These are phyloP conservation scores for Arachis hypogaea DNA, from an alignment of 306 rosid genomes.

Conservation along the genomic window DNA sequence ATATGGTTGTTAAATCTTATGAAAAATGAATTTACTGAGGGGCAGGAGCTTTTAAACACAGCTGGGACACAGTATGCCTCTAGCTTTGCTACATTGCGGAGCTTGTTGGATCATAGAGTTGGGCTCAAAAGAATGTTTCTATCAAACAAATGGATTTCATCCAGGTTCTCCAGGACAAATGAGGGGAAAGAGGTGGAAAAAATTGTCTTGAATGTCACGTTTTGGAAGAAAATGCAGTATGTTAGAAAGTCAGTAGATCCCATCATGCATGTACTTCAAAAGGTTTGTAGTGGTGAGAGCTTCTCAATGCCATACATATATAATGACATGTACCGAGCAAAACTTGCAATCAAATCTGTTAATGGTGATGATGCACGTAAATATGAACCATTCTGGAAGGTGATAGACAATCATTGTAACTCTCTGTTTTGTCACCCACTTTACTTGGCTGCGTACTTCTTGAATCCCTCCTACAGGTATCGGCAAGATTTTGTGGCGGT, in stretches of 20 bases:
- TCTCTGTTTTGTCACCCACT: conserved; percentile 82
- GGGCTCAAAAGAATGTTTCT: conserved; percentile 74
- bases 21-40: conserved; percentile 80
- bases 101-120: conserved; percentile 76
- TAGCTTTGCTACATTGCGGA: conserved; percentile 78
- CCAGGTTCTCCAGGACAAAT: conserved; percentile 61
- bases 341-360: conserved; percentile 71
- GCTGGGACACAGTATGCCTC: conserved; percentile 69
- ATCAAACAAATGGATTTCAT: conserved; percentile 85
- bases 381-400: conserved; percentile 88
- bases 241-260: conserved; percentile 81
- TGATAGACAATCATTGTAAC: conserved; percentile 78
- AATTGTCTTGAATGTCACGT: conserved; percentile 62
- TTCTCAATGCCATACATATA: conserved; percentile 82
- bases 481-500: conserved; percentile 83
- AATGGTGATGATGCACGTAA: conserved; percentile 74
- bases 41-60: conserved; percentile 78
- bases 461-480: conserved; percentile 87
- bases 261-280: conserved; percentile 77
- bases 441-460: conserved; percentile 88
- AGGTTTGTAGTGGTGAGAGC: conserved; percentile 63
- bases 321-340: conserved; percentile 80
- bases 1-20: conserved; percentile 82
- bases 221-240: conserved; percentile 86
- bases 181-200: conserved; percentile 90